Percentiles rank a stretch among this genome's conserved stretches.
phyloP scores from a whole-genome alignment of 2,329 filamentous ascomycete species.

The Sclerotinia borealis region DNA sequence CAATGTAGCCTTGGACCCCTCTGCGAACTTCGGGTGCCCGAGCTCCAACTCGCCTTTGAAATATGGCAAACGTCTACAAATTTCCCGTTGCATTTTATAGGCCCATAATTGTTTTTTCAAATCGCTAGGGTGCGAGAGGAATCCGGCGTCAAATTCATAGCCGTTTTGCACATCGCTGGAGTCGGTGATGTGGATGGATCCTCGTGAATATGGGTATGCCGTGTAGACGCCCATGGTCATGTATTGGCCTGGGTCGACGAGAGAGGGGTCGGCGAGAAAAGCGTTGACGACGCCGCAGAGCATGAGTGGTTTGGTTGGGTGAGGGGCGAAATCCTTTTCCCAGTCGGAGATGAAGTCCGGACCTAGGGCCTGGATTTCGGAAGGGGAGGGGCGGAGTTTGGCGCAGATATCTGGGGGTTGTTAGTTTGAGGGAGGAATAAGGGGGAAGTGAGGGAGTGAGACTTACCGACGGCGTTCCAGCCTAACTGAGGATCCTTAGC shows the following conservation, averaged over 20 bases:
- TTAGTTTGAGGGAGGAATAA: neutral
- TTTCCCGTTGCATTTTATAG: constrained; percentile 60
- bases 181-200: constrained; percentile 52
- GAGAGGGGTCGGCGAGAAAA: constrained; percentile 40
- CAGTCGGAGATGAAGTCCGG: constrained; percentile 46
- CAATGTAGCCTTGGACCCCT: constrained; percentile 36
- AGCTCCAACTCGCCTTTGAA: constrained; percentile 42
- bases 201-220: constrained; percentile 55
- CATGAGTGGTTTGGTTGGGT: constrained; percentile 35
- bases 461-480: constrained; percentile 45
- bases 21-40: constrained; percentile 41
- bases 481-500: constrained; percentile 46
- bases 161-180: constrained; percentile 37
- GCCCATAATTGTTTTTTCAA: constrained; percentile 53
- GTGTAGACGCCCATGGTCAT: constrained; percentile 48
- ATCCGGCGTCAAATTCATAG: constrained; percentile 52
- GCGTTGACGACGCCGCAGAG: constrained; percentile 46
- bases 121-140: constrained; percentile 50
- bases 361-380: constrained; percentile 48
- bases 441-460: no score
- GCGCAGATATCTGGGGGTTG: constrained; percentile 40
- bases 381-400: constrained; percentile 51
- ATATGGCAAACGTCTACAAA: constrained; percentile 48
- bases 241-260: constrained; percentile 42
- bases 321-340: constrained; percentile 46